Percentiles rank a stretch among this genome's conserved stretches.
phyloP scores from a whole-genome alignment of 2,329 filamentous ascomycete species.

The Aureobasidium leucospermi region DNA sequence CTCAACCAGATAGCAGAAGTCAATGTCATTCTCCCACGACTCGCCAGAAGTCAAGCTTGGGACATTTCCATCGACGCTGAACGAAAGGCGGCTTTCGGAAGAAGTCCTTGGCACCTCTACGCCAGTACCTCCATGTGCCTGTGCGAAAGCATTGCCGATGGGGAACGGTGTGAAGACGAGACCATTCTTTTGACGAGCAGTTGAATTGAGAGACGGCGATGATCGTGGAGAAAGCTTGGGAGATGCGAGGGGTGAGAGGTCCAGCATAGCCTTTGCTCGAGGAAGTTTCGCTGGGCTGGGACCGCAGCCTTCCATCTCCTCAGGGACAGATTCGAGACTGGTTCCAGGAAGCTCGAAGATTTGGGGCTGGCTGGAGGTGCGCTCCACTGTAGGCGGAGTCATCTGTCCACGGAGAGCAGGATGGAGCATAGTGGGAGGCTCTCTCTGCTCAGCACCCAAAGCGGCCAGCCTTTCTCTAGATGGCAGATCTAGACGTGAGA shows the following conservation, averaged over 20 bases:
- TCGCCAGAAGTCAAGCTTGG: constrained; percentile 27
- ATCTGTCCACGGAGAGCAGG: constrained; percentile 11
- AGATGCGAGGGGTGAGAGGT: background rate
- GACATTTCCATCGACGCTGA: constrained; percentile 14
- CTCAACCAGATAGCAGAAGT: constrained; percentile 55
- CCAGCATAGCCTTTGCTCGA: background rate
- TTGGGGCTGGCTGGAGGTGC: constrained; percentile 23
- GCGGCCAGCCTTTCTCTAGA: constrained; percentile 7
- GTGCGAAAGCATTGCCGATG: constrained; percentile 8
- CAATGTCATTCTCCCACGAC: constrained; percentile 56
- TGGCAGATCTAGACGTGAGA: constrained; percentile 19
- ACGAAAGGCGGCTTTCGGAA: constrained; percentile 1
- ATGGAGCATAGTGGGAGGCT: constrained; percentile 16
- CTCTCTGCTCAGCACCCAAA: constrained; percentile 13
- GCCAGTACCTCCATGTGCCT: constrained; percentile 1
- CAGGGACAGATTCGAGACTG: constrained; percentile 39
- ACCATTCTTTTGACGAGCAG: background rate
- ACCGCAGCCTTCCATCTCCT: constrained; percentile 35
- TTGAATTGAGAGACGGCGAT: background rate
- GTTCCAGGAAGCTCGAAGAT: constrained; percentile 25
- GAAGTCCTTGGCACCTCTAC: constrained; percentile 1
- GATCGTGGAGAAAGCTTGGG: background rate
- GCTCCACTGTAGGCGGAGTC: background rate
- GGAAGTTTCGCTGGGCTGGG: background rate
- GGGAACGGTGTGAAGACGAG: constrained; percentile 2